Evolutionary conservation across 768 basidiomycete genomes (phyloP), one percentile per base, ranked within the genome.

Genomic region (Sarcomyxa edulis): DNA sequence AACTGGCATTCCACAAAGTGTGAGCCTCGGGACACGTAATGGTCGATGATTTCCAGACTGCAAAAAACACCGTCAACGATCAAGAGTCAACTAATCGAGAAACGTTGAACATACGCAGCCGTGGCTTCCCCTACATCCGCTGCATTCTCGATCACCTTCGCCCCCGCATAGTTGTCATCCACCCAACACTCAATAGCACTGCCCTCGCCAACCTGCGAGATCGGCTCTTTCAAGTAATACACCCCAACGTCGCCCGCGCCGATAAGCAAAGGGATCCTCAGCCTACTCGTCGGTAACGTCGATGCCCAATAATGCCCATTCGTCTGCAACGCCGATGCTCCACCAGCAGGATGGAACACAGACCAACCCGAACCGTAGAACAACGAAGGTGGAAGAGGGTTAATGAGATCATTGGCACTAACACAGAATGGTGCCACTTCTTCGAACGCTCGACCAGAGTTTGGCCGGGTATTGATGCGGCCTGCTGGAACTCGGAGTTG

Each of bases 321-420:
- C 41, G 68, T 76, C 56, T 84, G 69, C 38, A 72, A 67, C 48
- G 68, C 56, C 20, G 29, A 27, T 11, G 12, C 12, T 22, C 35
- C 60, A 30, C 60, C 50, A 2, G 72, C 58, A 0, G 86, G 90
- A 58, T 93, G 89, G 52, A 73, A 76, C 1, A 76, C 76, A 44
- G 74, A 70, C 95, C 95, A 99, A 5, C 96, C 96, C 0, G 84
- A 83, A 21, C 93, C 96, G 45, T 84, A 87, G 66, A 98, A 98
- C 49, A 97, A 64, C 21, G 88, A 89, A 0, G 84, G 79, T n/a
- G 95, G 95, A 0, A 98, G 72, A 1, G 96, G 96, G 64, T 98
- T 97, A 60, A 99, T 90, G 36, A 98, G 71, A 58, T 99, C 94
- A 60, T 97, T 95, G n/a, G 96, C 96, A 15, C 83, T 84, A 0